A percentile compares a stretch with the other conserved stretches of the same genome.
phyloP scores from a whole-genome alignment of 306 rosid genomes.

The Pterocarpus santalinus region DNA sequence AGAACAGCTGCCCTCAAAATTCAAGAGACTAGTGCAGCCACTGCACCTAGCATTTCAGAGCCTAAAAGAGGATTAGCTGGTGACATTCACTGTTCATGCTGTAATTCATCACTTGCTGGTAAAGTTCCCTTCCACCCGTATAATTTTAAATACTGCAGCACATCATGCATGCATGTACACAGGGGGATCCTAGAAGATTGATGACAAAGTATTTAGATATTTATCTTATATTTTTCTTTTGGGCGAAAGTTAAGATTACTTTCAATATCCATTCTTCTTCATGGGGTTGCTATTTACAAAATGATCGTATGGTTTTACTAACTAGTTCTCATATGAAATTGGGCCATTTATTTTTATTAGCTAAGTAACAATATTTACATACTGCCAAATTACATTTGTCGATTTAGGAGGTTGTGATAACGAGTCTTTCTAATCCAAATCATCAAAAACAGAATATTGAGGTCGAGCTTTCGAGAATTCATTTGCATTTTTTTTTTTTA shows the following conservation, averaged over 20 bases:
- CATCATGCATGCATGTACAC: constrained; percentile 97
- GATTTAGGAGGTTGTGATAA: neutral
- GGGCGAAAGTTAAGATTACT: constrained; percentile 28
- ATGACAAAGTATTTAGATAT: constrained; percentile 30
- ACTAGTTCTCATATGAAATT: too few relatives aligned
- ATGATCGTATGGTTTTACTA: too few relatives aligned
- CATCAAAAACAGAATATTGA: neutral
- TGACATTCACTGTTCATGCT: constrained; percentile 77
- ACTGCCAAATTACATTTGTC: neutral
- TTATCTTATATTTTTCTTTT: neutral
- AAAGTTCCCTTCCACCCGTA: constrained; percentile 90
- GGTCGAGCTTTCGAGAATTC: neutral
- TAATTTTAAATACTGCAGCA: constrained; percentile 94
- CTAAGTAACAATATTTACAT: neutral
- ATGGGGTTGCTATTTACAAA: neutral
- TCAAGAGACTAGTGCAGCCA: constrained; percentile 45
- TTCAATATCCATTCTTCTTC: constrained; percentile 14
- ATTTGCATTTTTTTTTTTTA: neutral
- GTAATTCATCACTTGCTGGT: constrained; percentile 82
- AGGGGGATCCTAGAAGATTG: constrained; percentile 79
- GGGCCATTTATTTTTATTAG: neutral
- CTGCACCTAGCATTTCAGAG: constrained; percentile 49
- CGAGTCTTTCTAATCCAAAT: neutral
- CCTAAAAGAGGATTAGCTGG: constrained; percentile 58
- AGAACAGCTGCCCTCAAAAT: constrained; percentile 70